Evolutionary conservation across 768 basidiomycete species (phyloP), one percentile per base, ranked within the genome.

Genomic region (Naganishia vaughanmartiniae): DNA sequence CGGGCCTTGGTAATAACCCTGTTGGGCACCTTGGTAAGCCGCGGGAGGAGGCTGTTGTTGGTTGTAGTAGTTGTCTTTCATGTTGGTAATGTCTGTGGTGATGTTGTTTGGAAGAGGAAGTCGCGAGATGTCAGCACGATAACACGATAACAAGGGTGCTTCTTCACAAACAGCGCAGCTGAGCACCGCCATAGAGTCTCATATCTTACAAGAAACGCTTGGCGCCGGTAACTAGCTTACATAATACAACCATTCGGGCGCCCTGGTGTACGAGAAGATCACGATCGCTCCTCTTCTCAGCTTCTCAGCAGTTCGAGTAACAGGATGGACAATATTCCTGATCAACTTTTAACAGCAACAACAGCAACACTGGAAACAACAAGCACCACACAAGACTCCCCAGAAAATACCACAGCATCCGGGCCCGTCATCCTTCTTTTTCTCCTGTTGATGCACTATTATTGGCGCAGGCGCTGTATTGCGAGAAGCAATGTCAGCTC

Each of bases 321-420:
- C n/a, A n/a, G n/a, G n/a, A 36, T 34, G 10, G 24, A n/a, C 33
- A 12, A 19, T 9, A n/a, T 30, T 33, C 55, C 33, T 19, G 9
- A 24, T 30, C 14, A 28, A 10, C 48, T 30, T 7, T 34, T 58
- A 58, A 28, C 60, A 63, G 24, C 60, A 45, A 19, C 60, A 63
- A n/a, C 60, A 63, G 26, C 60, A 63, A 28, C 60, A 63, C 39
- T 63, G 60, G 39, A 63, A 63, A 21, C 60, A 63, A 15, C 36
- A 39, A 26, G 26, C 26, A 24, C 60, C 60, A 19, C 60, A 45
- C 19, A 63, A 34, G 6, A 63, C 60, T 15, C 60, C 60, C 39
- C 60, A 63, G 26, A 28, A 63, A 21, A 45, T 30, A 9, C 34
- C 60, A 45, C 60, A 63, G 19, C 60, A 63, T 4, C 60, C 60